Base-by-base conservation (phyloP, 495 filamentous ascomycete genomes). In the Penicillium bovifimosum region DNA sequence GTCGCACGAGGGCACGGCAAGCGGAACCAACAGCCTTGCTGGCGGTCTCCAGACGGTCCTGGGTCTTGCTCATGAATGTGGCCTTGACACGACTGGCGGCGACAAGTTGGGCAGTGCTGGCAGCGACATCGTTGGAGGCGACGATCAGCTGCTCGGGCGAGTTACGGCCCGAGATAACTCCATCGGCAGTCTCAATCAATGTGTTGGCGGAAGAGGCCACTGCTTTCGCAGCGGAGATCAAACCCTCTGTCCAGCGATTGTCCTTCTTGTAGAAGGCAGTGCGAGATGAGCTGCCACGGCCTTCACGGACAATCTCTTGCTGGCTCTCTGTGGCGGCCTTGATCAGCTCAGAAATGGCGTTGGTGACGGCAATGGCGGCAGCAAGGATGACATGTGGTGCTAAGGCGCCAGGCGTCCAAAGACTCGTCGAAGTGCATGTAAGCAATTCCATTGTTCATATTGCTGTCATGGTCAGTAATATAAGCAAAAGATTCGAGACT, bases 191-290 rank as follows among this genome's bases (percentile, higher is more conserved):
- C 76, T 97, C 95, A 58, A 97, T 98, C 54, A 98, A 78, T 31
- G 83, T 93, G 74, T 96, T 96, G 38, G 95, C 97, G 0, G 88
- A 91, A 3, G 75, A 66, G 10, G 93, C 93, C 6, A 98, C 95
- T 1, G 93, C 93, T 73, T 97, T 97, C 44, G 93, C 93, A 5
- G 93, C 93, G 31, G 88, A 95, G 67, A 98, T 96, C 40, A 98
- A 80, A 41, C 93, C 93, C 65, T 98, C 95, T 0, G 93, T 97
- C 93, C 93, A 98, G 35, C 93, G 84, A 60, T 89, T 89, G 78
- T 96, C 95, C 75, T 96, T 96, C 80, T 98, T 98, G 84, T 98
- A 98, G 77, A 97, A 98, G 32, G 90, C 89, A n/a, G 92, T 91
- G 20, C 83, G 80, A 34, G 90, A 93, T 33, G 89, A 87, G 48